These are phyloP conservation scores for Gamarada debralockiae DNA, from an alignment of 495 filamentous ascomycete species.

Conservation along the genomic window DNA sequence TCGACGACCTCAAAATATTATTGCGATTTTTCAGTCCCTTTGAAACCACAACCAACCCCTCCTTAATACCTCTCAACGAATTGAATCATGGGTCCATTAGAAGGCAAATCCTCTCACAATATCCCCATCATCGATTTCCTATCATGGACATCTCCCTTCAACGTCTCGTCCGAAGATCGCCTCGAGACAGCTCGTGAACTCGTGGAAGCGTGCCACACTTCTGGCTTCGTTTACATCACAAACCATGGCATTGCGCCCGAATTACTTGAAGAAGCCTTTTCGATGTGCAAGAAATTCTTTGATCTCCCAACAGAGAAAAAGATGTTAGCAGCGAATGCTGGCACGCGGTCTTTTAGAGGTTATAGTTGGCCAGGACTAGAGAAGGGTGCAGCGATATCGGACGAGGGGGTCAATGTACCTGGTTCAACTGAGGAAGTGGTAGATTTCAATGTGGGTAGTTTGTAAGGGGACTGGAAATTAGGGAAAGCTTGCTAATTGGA, in stretches of 20 bases:
- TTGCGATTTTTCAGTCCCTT: no score
- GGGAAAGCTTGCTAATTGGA: no score
- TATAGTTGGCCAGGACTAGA: neutral
- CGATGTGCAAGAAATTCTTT: neutral
- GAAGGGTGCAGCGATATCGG: neutral
- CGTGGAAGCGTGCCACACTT: neutral
- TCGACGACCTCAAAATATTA: no score
- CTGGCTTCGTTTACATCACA: slow-evolving; percentile 1
- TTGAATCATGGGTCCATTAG: no score
- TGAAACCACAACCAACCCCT: no score
- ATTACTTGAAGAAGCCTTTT: neutral
- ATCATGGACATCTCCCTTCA: neutral
- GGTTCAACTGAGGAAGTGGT: no score
- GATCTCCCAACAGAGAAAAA: neutral
- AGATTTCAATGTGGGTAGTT: no score
- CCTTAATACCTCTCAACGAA: no score
- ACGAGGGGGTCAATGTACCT: slow-evolving; percentile 21
- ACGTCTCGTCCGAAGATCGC: neutral
- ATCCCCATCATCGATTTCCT: neutral
- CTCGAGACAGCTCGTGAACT: neutral
- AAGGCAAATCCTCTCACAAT: neutral
- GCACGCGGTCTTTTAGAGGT: no score
- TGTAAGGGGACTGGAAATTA: no score
- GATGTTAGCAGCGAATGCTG: no score
- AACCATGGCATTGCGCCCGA: slow-evolving; percentile 3